phyloP scores from a whole-genome alignment of 2,329 filamentous ascomycete genomes.

The Chaetoscypha palmicola region DNA sequence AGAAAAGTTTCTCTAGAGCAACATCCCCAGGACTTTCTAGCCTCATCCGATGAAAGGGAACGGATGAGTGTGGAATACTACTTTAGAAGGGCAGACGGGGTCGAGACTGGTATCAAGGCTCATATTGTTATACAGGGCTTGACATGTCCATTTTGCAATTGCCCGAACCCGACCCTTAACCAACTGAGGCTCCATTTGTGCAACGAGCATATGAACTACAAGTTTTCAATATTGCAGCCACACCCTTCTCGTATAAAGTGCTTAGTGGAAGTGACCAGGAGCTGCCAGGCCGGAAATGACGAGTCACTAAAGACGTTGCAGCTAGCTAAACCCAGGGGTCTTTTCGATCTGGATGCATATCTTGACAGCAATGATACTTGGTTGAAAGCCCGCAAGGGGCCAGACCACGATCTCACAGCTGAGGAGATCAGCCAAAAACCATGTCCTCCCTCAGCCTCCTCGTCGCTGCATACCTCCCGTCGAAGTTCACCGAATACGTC shows the following conservation, averaged over 20 bases:
- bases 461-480: constrained; percentile 22
- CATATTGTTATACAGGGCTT: constrained; percentile 19
- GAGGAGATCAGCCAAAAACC: constrained; percentile 12
- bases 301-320: constrained; percentile 36
- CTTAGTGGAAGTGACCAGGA: constrained; percentile 29
- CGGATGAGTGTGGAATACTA: constrained; percentile 20
- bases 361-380: constrained; percentile 41
- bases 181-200: constrained; percentile 23
- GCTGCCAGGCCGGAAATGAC: constrained; percentile 19
- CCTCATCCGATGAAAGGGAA: constrained; percentile 21
- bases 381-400: constrained; percentile 37
- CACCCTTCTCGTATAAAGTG: constrained; percentile 36
- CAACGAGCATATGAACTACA: constrained; percentile 22
- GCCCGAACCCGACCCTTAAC: constrained; percentile 12
- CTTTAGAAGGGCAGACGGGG: constrained; percentile 21
- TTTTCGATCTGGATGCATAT: constrained; percentile 40
- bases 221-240: constrained; percentile 19
- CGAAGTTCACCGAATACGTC: constrained; percentile 26
- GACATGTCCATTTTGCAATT: constrained; percentile 23
- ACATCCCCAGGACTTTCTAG: not conserved
- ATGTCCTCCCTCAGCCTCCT: constrained; percentile 20
- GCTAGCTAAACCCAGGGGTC: constrained; percentile 37
- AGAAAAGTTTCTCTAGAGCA: constrained; percentile 22
- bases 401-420: constrained; percentile 30
- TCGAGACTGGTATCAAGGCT: constrained; percentile 17